Evolutionary conservation across 2,329 filamentous ascomycete species (phyloP).

Genomic region (Claviceps cyperi): DNA sequence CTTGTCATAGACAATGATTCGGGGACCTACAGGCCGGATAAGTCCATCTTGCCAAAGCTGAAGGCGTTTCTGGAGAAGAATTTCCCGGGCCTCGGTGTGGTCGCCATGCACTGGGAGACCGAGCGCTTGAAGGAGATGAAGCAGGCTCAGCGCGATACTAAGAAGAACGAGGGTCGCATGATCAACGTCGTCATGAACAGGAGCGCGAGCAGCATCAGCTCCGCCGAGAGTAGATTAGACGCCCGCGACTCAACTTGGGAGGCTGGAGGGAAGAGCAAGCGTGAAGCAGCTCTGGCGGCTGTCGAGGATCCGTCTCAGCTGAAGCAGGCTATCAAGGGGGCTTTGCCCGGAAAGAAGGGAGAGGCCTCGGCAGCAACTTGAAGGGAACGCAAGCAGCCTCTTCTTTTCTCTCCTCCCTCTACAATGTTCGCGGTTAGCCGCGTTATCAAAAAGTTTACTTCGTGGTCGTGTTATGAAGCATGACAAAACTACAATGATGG

Average conservation of each 20-base stretch:
- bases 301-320: slow-evolving; percentile 34
- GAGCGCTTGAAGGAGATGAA: slow-evolving; percentile 63
- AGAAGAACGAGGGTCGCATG: slow-evolving; percentile 46
- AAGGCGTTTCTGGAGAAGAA: slow-evolving; percentile 56
- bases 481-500: background rate
- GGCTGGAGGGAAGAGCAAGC: slow-evolving; percentile 31
- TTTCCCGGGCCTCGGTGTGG: slow-evolving; percentile 62
- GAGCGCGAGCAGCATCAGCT: slow-evolving; percentile 38
- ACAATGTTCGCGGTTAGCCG: too few relatives aligned
- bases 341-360: slow-evolving; percentile 14
- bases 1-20: slow-evolving; percentile 91
- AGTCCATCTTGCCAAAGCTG: slow-evolving; percentile 56
- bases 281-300: slow-evolving; percentile 35
- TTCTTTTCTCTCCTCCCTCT: too few relatives aligned
- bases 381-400: too few relatives aligned
- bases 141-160: slow-evolving; percentile 55
- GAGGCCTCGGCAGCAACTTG: background rate
- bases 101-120: slow-evolving; percentile 65
- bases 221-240: slow-evolving; percentile 37
- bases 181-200: slow-evolving; percentile 43
- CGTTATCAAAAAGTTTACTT: background rate
- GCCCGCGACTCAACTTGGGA: slow-evolving; percentile 27
- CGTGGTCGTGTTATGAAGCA: background rate
- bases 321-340: slow-evolving; percentile 21
- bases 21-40: slow-evolving; percentile 83